Percentiles rank a stretch among this genome's conserved stretches.
phyloP scores from a whole-genome alignment of 805 yeast genomes.

The Nakazawaea ambrosiae region DNA sequence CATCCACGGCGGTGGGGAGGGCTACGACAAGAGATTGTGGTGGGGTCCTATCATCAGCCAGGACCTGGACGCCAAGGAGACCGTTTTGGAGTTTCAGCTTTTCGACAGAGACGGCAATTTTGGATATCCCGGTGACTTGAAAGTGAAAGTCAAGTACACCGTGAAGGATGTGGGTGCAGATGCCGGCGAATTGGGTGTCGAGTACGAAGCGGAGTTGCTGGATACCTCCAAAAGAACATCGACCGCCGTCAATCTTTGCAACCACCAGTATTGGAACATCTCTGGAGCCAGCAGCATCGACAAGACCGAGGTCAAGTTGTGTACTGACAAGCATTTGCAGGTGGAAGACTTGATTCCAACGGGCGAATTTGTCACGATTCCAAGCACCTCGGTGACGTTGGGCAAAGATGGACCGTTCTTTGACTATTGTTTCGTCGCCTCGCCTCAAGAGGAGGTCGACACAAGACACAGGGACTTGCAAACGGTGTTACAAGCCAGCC shows the following conservation, averaged over 20 bases:
- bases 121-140: constrained; percentile 57
- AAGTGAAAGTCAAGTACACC: constrained; percentile 38
- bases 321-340: constrained; percentile 32
- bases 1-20: constrained; percentile 49
- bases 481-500: constrained; percentile 34
- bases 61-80: constrained; percentile 23
- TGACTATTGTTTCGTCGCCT: constrained; percentile 42
- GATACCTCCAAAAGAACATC: constrained; percentile 25
- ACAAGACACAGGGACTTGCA: constrained; percentile 34
- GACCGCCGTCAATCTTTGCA: constrained; percentile 52
- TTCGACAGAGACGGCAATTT: constrained; percentile 40
- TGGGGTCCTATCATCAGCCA: constrained; percentile 45
- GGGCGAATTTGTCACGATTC: constrained; percentile 30
- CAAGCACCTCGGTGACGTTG: constrained; percentile 16
- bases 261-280: constrained; percentile 57
- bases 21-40: constrained; percentile 44
- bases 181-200: constrained; percentile 36
- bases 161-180: constrained; percentile 22
- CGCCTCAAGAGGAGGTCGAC: constrained; percentile 30
- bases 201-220: constrained; percentile 35
- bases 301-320: constrained; percentile 31
- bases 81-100: constrained; percentile 29
- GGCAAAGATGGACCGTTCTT: constrained; percentile 26
- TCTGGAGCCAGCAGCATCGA: constrained; percentile 23
- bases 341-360: constrained; percentile 39